Evolutionary conservation across 2,329 filamentous ascomycete species (phyloP).

Genomic region (Hymenoscyphus linearis): DNA sequence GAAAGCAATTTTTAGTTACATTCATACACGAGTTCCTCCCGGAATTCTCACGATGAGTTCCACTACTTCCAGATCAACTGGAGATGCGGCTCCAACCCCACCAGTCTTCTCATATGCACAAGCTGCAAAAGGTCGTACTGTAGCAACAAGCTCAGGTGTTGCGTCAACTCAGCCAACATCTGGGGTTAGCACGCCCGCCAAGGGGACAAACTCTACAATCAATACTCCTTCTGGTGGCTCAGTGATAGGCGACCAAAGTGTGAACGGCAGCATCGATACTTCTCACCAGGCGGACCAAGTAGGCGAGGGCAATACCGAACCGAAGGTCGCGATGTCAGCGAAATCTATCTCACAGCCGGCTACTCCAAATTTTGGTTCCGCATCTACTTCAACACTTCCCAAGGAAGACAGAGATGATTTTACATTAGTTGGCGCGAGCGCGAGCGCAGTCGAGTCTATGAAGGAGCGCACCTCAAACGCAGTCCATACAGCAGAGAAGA

Average conservation of each 20-base stretch:
- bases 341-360: conserved; percentile 37
- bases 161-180: conserved; percentile 30
- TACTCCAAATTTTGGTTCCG: conserved; percentile 50
- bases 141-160: conserved; percentile 23
- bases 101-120: conserved; percentile 88
- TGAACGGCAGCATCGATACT: conserved; percentile 18
- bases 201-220: conserved; percentile 24
- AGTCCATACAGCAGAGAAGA: conserved; percentile 60
- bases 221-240: conserved; percentile 24
- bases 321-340: conserved; percentile 21
- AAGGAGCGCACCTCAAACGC: conserved; percentile 62
- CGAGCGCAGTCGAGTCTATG: conserved; percentile 58
- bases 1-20: conserved; percentile 9
- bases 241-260: conserved; percentile 16
- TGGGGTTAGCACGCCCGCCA: conserved; percentile 29
- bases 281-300: conserved; percentile 19
- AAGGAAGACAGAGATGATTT: conserved; percentile 45
- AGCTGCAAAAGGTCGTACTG: conserved; percentile 73
- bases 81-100: conserved; percentile 34
- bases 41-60: conserved; percentile 37
- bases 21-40: conserved; percentile 7
- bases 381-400: conserved; percentile 44
- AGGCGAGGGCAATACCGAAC: conserved; percentile 18
- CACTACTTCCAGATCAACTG: conserved; percentile 31
- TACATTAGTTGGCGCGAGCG: conserved; percentile 58